phyloP scores from a whole-genome alignment of 108 stramenopile species.

The Nitzschia sp. region DNA sequence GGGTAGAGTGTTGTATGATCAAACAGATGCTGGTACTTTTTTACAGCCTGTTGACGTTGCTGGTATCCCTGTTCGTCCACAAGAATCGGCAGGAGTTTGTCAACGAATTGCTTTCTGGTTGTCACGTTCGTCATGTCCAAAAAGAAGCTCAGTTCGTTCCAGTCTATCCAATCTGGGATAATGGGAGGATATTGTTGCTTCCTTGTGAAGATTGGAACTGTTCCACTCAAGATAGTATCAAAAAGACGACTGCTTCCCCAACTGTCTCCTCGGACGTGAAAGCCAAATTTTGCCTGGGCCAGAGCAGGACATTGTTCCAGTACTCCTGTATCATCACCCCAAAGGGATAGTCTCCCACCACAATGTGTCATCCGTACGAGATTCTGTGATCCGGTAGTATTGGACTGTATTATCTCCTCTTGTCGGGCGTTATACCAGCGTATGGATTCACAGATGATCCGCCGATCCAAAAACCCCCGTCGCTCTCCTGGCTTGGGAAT shows the following conservation, averaged over 20 bases:
- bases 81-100: background rate
- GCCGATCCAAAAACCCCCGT: background rate
- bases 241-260: conserved; percentile 7
- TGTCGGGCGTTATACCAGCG: background rate
- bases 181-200: conserved; percentile 12
- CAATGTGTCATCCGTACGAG: conserved; percentile 2
- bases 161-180: conserved; percentile 9
- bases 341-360: conserved; percentile 3
- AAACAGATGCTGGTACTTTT: conserved; percentile 16
- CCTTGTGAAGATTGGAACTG: conserved; percentile 18
- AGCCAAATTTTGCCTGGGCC: conserved; percentile 11
- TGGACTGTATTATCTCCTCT: background rate
- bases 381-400: background rate
- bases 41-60: background rate
- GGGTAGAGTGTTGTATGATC: conserved; percentile 25
- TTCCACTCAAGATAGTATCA: conserved; percentile 17
- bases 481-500: background rate
- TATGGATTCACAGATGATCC: conserved; percentile 13
- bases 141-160: conserved; percentile 7
- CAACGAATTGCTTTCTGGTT: background rate
- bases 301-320: conserved; percentile 17
- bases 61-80: conserved; percentile 4
- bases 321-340: background rate
- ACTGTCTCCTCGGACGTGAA: conserved; percentile 18
- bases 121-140: background rate